A percentile compares a stretch with the other conserved stretches of the same genome.
Conservation (phyloP, 1,284 basidiomycete genomes). For the Somion occarium region DNA sequence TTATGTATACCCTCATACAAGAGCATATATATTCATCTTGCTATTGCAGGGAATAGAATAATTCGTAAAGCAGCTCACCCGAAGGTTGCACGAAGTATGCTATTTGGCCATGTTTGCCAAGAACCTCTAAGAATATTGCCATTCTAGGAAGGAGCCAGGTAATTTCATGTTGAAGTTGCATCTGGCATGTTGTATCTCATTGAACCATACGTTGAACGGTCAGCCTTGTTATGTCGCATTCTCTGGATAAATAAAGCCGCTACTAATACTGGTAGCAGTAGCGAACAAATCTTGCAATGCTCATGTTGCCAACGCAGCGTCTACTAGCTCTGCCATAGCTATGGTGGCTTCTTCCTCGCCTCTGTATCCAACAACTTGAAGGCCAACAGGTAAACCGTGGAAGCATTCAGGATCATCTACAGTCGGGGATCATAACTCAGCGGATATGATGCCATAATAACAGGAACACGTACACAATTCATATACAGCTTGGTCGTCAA, state of each 20-base stretch:
- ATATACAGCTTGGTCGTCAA: slow-evolving; percentile 44
- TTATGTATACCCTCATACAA: neutral
- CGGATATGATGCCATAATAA: neutral
- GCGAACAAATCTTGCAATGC: too few relatives aligned
- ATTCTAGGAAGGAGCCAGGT: neutral
- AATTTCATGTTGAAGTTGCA: too few relatives aligned
- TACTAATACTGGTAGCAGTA: too few relatives aligned
- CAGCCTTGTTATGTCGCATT: too few relatives aligned
- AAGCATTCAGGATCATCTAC: slow-evolving; percentile 56
- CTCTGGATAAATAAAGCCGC: too few relatives aligned
- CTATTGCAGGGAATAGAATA: too few relatives aligned
- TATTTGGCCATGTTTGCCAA: neutral
- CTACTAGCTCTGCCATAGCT: slow-evolving; percentile 57
- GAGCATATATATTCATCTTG: too few relatives aligned
- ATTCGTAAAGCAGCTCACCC: too few relatives aligned
- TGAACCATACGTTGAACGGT: too few relatives aligned
- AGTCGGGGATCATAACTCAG: neutral
- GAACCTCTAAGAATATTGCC: neutral
- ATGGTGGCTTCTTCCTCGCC: slow-evolving; percentile 72
- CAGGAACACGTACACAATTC: slow-evolving; percentile 55
- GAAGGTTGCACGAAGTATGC: too few relatives aligned
- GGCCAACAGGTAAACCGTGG: slow-evolving; percentile 56
- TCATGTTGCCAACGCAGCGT: slow-evolving; percentile 31
- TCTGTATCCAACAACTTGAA: slow-evolving; percentile 68
- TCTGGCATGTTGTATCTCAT: too few relatives aligned